Conservation (phyloP, 257 asterid genomes). For the Solanum paucissectum region DNA sequence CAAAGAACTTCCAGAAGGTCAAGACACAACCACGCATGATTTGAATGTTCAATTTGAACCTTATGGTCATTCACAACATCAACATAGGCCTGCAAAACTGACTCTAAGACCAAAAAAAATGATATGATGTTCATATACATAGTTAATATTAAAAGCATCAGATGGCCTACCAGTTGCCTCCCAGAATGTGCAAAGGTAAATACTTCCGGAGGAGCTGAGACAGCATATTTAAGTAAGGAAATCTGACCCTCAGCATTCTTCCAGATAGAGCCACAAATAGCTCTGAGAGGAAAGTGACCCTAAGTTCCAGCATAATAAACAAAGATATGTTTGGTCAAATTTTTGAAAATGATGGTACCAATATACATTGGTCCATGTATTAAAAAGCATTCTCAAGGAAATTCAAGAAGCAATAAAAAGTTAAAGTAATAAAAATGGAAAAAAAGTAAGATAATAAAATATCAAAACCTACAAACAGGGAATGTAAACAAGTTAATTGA, state of each 20-base stretch:
- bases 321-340: not conserved
- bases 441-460: no score
- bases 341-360: not conserved
- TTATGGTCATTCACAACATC: slow-evolving; percentile 43
- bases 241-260: slow-evolving; percentile 87
- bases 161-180: slow-evolving; percentile 55
- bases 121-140: not conserved
- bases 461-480: no score
- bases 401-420: no score
- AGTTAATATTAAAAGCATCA: not conserved
- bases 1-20: slow-evolving; percentile 81
- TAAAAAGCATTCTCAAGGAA: no score
- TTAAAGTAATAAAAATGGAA: no score
- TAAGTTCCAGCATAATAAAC: not conserved
- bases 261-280: slow-evolving; percentile 75
- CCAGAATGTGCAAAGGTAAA: slow-evolving; percentile 75
- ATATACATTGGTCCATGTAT: not conserved
- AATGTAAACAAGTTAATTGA: no score
- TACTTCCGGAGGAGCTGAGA: slow-evolving; percentile 59
- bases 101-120: not conserved
- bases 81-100: slow-evolving; percentile 35
- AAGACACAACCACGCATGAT: slow-evolving; percentile 71
- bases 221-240: slow-evolving; percentile 72
- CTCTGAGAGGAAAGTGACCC: slow-evolving; percentile 80
- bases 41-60: slow-evolving; percentile 37